Evolutionary conservation across 352 stramenopile species (phyloP).

Genomic region (Bremia lactucae): DNA sequence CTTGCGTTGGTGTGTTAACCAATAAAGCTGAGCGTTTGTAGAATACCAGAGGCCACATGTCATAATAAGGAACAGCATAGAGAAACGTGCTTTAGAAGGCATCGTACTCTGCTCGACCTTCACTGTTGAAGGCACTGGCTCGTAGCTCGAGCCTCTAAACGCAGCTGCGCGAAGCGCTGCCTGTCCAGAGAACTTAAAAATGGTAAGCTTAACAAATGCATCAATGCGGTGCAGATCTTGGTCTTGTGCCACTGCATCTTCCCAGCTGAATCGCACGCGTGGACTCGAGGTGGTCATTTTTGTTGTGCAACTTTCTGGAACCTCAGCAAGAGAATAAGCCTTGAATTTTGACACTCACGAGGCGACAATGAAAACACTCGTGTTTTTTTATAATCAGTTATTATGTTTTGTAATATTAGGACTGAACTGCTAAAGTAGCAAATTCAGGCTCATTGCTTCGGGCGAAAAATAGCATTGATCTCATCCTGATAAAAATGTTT

Average conservation of each 20-base stretch:
- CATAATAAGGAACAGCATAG: not conserved
- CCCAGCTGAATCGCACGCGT: slow-evolving; percentile 21
- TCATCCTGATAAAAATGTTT: slow-evolving; percentile 55
- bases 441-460: no score
- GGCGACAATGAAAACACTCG: no score
- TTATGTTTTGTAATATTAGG: no score
- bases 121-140: slow-evolving; percentile 8
- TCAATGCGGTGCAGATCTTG: slow-evolving; percentile 16
- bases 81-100: slow-evolving; percentile 7
- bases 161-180: not conserved
- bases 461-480: slow-evolving; percentile 37
- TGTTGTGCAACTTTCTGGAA: no score
- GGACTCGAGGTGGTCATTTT: not conserved
- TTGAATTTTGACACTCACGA: no score
- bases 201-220: slow-evolving; percentile 10
- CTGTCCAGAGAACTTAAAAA: slow-evolving; percentile 14
- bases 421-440: no score
- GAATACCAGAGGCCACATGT: no score
- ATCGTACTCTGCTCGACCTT: slow-evolving; percentile 13
- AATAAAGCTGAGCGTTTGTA: no score
- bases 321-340: no score
- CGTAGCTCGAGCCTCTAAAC: slow-evolving; percentile 7
- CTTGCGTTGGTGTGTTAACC: not conserved
- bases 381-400: no score
- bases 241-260: slow-evolving; percentile 21